Evolutionary conservation across 2,329 filamentous ascomycete species (phyloP), one percentile per base, ranked within the genome.

Genomic region (Colletotrichum cereale): DNA sequence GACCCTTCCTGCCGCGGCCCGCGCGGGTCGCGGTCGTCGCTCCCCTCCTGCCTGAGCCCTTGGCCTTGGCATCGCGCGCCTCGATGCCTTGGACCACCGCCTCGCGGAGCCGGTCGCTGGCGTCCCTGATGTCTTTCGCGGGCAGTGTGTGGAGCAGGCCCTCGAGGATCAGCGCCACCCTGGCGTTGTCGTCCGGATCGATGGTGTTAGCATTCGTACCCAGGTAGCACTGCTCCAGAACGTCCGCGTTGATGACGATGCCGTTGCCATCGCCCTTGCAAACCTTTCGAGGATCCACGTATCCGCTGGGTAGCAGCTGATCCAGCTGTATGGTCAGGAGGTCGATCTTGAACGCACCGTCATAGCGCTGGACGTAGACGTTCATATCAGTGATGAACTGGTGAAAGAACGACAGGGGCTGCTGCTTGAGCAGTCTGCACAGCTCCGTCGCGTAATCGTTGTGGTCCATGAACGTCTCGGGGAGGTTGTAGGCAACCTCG

Each of bases 131-230:
- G 16, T 80, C 80, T 34, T 78, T 76, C 3, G 69, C 67, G 80
- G 84, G 86, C 3, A 88, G 79, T 8, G 90, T 81, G 56, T 90
- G 85, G 38, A 93, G 76, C 61, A 94, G 80, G 2, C 85, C 85
- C 80, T 96, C 93, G 0, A 94, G 82, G 38, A 93, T 79, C 12
- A 95, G 80, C 2, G 91, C 91, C 47, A 95, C 85, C 78, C 92
- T 93, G 36, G 91, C 90, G 75, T 96, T 95, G 73, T 94, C 92
- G 26, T 89, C 86, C 0, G 87, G 80, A 8, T 84, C 86, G 18
- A 87, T 83, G 0, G 86, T 89, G 70, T 88, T 90, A 1, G 93
- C 92, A 0, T 91, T 84, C 74, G 87, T 90, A 0, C 89, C 89
- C 2, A 94, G 85, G 78, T 90, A 95, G 76, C 90, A 91, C 53